These are phyloP conservation scores for Aspergillus arachidicola DNA, from an alignment of 2,329 filamentous ascomycete species.

Conservation along the genomic window DNA sequence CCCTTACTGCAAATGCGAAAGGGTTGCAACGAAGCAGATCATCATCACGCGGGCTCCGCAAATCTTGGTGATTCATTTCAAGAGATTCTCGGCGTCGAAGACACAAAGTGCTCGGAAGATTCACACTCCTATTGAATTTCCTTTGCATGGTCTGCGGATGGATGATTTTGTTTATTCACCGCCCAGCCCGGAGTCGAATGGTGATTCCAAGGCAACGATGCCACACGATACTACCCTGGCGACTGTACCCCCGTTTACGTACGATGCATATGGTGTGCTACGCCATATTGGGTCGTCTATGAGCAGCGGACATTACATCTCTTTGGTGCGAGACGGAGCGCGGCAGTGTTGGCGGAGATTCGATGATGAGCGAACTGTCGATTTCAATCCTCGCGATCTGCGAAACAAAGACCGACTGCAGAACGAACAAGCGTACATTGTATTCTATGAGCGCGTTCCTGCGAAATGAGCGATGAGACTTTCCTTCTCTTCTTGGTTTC, in stretches of 20 bases:
- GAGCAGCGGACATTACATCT: slow-evolving; percentile 78
- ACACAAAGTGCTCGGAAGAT: slow-evolving; percentile 66
- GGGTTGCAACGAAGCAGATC: slow-evolving; percentile 69
- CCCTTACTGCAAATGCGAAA: slow-evolving; percentile 70
- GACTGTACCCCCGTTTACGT: slow-evolving; percentile 63
- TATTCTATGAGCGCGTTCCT: slow-evolving; percentile 61
- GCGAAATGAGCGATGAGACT: slow-evolving; percentile 34
- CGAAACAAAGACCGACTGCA: slow-evolving; percentile 55
- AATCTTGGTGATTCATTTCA: slow-evolving; percentile 76
- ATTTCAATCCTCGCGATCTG: slow-evolving; percentile 60
- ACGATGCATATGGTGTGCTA: slow-evolving; percentile 85
- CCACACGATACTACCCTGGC: slow-evolving; percentile 55
- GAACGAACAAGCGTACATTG: slow-evolving; percentile 66
- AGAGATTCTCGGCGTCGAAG: slow-evolving; percentile 65
- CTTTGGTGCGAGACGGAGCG: slow-evolving; percentile 64
- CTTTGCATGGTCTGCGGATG: slow-evolving; percentile 69
- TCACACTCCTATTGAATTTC: slow-evolving; percentile 73
- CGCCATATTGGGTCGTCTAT: slow-evolving; percentile 71
- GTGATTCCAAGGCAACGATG: slow-evolving; percentile 52
- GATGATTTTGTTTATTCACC: slow-evolving; percentile 61
- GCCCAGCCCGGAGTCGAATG: slow-evolving; percentile 31
- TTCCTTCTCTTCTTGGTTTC: slow-evolving; percentile 7
- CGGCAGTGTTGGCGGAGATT: slow-evolving; percentile 63
- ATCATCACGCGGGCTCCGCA: slow-evolving; percentile 78
- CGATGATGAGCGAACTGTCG: slow-evolving; percentile 59